phyloP scores from a whole-genome alignment of 345 rosid species.

The Syzygium aromaticum region DNA sequence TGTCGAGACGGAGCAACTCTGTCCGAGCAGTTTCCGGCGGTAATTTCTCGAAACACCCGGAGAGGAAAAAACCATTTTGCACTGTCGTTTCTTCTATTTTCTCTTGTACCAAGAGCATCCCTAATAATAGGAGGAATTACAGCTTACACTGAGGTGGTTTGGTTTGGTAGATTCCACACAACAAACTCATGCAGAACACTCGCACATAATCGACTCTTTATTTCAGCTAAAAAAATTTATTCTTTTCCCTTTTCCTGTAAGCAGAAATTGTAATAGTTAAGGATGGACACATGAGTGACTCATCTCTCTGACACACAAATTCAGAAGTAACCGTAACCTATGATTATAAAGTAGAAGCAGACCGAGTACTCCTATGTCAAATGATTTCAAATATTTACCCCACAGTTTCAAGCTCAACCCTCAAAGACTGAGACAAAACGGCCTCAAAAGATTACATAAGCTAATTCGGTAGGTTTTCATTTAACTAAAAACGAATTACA shows the following conservation, averaged over 20 bases:
- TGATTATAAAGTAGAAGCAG: background rate
- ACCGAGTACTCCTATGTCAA: background rate
- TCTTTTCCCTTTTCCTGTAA: background rate
- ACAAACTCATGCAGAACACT: background rate
- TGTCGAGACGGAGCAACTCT: background rate
- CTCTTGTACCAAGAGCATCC: background rate
- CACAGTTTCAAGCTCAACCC: background rate
- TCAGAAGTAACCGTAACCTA: background rate
- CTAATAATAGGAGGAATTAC: background rate
- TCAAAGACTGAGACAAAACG: background rate
- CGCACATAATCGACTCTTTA: background rate
- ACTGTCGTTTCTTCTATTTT: background rate
- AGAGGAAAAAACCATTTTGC: background rate
- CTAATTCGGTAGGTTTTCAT: background rate
- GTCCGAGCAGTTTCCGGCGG: background rate
- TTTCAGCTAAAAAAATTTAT: background rate
- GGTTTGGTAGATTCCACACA: background rate
- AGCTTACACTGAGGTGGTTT: background rate
- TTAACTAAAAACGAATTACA: background rate
- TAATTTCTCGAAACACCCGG: background rate
- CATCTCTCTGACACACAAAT: background rate
- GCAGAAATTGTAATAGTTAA: background rate
- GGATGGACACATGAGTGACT: background rate
- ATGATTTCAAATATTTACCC: background rate
- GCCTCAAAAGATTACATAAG: background rate